Base-by-base conservation (phyloP, 2,329 filamentous ascomycete species). In the Diaporthe longicolla region DNA sequence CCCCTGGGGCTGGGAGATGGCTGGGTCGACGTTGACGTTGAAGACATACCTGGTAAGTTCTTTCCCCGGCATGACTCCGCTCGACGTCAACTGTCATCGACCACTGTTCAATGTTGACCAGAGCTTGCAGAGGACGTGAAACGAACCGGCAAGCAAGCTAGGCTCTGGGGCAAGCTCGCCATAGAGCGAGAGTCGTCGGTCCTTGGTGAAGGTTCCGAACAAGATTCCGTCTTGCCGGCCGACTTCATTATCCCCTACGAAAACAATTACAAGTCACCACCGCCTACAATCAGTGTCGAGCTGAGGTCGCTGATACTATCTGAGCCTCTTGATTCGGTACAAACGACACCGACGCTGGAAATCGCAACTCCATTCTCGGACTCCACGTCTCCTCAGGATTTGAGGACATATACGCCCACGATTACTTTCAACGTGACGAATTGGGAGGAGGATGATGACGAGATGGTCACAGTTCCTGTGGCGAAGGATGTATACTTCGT, bases 181-280 rank as follows among this genome's bases (percentile, higher is more conserved):
- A 84, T 93, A 45, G 91, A 92, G 79, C 85, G 85, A 35, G 89
- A 91, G 74, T 92, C 91, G 0, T 86, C 86, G 69, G 88, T 93
- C 1, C 82, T 92, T 1, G 91, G 90, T 17, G 70, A 52, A 55
- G 87, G 90, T 70, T 86, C 86, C 15, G 88, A 91, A 59, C 84
- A 86, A 24, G 85, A 84, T 21, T 87, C 85, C 5, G 85, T 91
- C 17, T 82, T 91, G 2, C 89, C 90, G 1, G 90, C 87, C 26
- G 91, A 92, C 80, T 93, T 93, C 75, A 87, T 89, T 61, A 88
- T 92, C 52, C 91, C 90, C 0, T 86, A 87, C 71, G 89, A 92
- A 74, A 89, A 88, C 74, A 83, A 83, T 19, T 89, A 91, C 78
- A 77, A 82, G 19, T 84, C 86, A 6, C 83, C 84, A 52, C 86